Base-by-base conservation (phyloP, 495 filamentous ascomycete species). In the Tirmania nivea region DNA sequence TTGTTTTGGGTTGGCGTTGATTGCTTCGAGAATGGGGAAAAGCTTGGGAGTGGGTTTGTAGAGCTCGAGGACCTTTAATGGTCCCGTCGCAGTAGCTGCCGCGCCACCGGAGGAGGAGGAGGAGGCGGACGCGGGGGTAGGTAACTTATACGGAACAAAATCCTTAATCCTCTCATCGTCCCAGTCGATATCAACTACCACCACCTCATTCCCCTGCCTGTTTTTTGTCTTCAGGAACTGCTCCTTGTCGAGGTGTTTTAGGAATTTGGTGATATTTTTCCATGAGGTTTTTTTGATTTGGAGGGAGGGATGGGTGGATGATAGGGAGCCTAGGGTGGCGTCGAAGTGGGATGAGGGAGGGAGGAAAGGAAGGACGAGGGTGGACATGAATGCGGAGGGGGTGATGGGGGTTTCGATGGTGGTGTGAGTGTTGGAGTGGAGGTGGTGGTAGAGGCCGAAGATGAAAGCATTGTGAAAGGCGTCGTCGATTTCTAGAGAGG, bases 261-360 rank as follows among this genome's bases (percentile, higher is more conserved):
- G 77, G 63, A 84, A 84, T 55, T 83, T 84, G 55, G 77, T 79
- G 45, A 78, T 71, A 53, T 77, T 84, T 66, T 84, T 85, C 74
- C 79, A 82, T 63, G 74, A 80, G 7, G 80, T 80, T 65, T 81
- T 84, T 67, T 84, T 85, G 62, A 85, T 79, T 58, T 77, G 74
- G 35, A 83, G 72, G 20, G 69, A 76, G 25, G 76, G 71, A 11
- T 73, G 69, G 61, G 78, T 71, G 20, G 71, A 68, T 9, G 48
- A 52, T 25, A 47, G 20, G 11, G 61, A 61, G 10, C 61, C 58
- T n/a, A 57, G 53, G 39, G 59, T 64, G 70, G 67, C 10, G 69
- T 73, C 59, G 69, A 76, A 51, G 74, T 72, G 54, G 21, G 59
- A 63, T 14, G 62, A 56, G 20, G 62, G 62, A 0, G 81, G 81